These are phyloP conservation scores for Umbelopsis sp. DNA, from an alignment of 192 early-diverging fungal species.

Conservation along the genomic window DNA sequence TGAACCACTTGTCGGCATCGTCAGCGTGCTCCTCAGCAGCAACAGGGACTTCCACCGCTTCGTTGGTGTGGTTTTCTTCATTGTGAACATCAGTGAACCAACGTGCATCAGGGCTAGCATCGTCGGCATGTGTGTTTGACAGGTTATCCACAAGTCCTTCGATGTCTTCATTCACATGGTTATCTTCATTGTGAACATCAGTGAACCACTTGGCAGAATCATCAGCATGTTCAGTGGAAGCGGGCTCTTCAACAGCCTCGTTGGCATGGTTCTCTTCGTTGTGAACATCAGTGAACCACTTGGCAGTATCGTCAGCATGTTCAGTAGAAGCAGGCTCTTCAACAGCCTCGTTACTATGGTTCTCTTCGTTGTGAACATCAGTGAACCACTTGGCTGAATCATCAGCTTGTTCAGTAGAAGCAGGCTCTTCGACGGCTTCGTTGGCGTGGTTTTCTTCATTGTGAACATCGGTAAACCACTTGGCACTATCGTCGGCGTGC, in stretches of 20 bases:
- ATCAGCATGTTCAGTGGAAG: not conserved
- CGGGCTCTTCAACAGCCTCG: not conserved
- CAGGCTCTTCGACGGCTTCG: not conserved
- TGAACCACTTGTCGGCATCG: not conserved
- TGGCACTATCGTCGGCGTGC: too few species aligned
- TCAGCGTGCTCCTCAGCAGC: not conserved
- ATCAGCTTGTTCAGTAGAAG: not conserved
- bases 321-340: not conserved
- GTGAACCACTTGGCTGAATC: not conserved
- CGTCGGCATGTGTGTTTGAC: not conserved
- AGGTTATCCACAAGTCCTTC: not conserved
- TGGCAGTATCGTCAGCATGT: not conserved
- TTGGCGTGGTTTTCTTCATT: not conserved
- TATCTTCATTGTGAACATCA: conserved; percentile 1
- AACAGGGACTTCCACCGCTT: too few species aligned
- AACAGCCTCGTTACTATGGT: too few species aligned
- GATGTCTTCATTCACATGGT: not conserved
- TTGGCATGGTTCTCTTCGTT: not conserved
- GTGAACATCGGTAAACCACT: not conserved
- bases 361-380: not conserved
- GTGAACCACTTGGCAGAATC: not conserved
- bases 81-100: conserved; percentile 6
- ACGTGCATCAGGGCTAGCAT: not conserved
- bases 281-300: not conserved
- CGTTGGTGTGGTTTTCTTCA: not conserved